Evolutionary conservation across 108 stramenopile species (phyloP).

Genomic region (Discostella stelligeroides): DNA sequence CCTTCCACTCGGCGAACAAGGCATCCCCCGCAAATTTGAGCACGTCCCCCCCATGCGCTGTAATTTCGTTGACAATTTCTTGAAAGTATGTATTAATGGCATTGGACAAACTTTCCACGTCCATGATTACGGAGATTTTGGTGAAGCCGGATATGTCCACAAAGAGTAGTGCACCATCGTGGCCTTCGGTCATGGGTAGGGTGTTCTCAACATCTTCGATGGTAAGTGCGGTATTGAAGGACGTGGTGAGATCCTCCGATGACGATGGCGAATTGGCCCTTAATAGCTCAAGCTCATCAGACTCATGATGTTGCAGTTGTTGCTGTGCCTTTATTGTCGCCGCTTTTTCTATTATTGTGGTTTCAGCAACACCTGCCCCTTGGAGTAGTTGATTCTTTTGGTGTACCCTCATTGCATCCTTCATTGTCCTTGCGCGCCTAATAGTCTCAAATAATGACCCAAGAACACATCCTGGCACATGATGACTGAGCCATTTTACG

Average conservation of each 20-base stretch:
- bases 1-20: conserved; percentile 48
- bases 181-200: conserved; percentile 47
- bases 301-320: not conserved
- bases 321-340: conserved; percentile 10
- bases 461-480: conserved; percentile 60
- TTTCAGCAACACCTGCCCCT: not conserved
- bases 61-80: conserved; percentile 38
- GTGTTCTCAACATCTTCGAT: conserved; percentile 6
- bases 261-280: not conserved
- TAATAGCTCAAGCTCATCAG: not conserved
- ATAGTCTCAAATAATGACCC: conserved; percentile 38
- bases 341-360: not conserved
- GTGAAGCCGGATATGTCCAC: conserved; percentile 65
- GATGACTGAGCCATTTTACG: conserved; percentile 53
- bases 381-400: conserved; percentile 7
- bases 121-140: conserved; percentile 19
- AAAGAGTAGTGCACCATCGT: conserved; percentile 51
- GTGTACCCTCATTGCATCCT: conserved; percentile 12
- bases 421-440: conserved; percentile 15
- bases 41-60: conserved; percentile 47
- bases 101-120: conserved; percentile 19
- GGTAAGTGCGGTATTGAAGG: conserved; percentile 17
- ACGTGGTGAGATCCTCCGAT: conserved; percentile 7
- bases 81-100: conserved; percentile 57
- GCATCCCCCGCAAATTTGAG: conserved; percentile 64